These are phyloP conservation scores for Fusarium phyllophilum DNA, from an alignment of 2,329 filamentous ascomycete genomes.

Conservation along the genomic window DNA sequence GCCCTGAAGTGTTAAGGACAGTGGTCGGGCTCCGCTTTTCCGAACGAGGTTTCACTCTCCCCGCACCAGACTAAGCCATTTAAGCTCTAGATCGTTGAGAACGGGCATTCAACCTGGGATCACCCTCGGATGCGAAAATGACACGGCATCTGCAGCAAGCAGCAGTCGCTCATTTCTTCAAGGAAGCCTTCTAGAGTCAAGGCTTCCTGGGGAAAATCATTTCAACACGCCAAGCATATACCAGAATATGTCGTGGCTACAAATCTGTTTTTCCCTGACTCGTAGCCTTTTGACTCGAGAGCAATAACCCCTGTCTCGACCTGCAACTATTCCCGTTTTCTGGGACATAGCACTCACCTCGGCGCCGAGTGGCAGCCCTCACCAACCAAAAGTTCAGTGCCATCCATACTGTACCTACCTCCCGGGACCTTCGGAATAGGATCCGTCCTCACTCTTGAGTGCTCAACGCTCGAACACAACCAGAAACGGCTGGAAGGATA, in stretches of 20 bases:
- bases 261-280: neutral
- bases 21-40: slow-evolving; percentile 39
- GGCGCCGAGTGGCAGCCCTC: neutral
- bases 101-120: slow-evolving; percentile 13
- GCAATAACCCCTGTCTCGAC: neutral
- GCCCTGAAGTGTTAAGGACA: slow-evolving; percentile 7
- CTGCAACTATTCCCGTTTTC: neutral
- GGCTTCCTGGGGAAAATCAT: slow-evolving; percentile 23
- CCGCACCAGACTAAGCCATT: slow-evolving; percentile 42
- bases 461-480: slow-evolving; percentile 18
- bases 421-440: slow-evolving; percentile 22
- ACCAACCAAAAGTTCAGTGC: neutral
- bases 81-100: slow-evolving; percentile 33
- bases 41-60: slow-evolving; percentile 41
- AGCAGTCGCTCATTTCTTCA: neutral
- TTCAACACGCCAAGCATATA: slow-evolving; percentile 7
- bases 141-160: slow-evolving; percentile 29
- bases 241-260: neutral
- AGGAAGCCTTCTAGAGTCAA: slow-evolving; percentile 5
- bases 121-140: slow-evolving; percentile 30
- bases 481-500: slow-evolving; percentile 6
- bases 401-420: neutral
- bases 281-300: slow-evolving; percentile 1
- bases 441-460: slow-evolving; percentile 15
- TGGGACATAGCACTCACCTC: neutral